Base-by-base conservation (phyloP, 2,329 filamentous ascomycete genomes). In the Fusarium longipes region DNA sequence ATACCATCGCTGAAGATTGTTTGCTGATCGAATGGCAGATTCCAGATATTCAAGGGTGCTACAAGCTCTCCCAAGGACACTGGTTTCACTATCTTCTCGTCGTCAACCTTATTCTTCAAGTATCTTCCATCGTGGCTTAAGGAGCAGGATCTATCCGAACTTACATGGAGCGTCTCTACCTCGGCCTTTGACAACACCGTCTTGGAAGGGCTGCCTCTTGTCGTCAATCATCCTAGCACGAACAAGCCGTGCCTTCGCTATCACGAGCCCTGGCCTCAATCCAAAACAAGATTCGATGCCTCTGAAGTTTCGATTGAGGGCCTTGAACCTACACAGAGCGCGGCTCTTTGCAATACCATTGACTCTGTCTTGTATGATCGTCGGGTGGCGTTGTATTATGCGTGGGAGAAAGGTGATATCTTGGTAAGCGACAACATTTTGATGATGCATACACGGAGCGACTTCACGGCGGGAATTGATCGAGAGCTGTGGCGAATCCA, bases 371-470 rank as follows among this genome's bases (percentile, higher is more conserved):
- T 85, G 2, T 82, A 86, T 55, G 85, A 87, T 64, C 77, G 82
- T 7, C 78, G 84, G 0, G 81, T 86, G 0, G 82, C 81, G 9
- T 77, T 84, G 35, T 82, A 82, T 53, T 82, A 85, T 55, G 72
- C 77, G 7, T 87, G 85, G 84, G 80, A 87, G 51, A 81, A 83
- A 74, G 85, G 85, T 0, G 86, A 87, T 67, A 43, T 87, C 35
- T 63, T 87, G 2, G 73, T 87, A 7, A 86, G 77, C 59, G 85
- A 87, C 64, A 87, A 87, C 47, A 70, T 81, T 5, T 57, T 82
- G 53, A 80, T 79, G 64, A 79, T 86, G 81, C 83, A 86, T 51
- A 85, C 82, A 0, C 73, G 82, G 45, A 84, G 79, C 45, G 79
- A 80, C 38, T 84, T 83, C 43, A 76, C 71, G 3, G 76, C 81